Base-by-base conservation (phyloP, 2,329 filamentous ascomycete species). In the Fusarium graminum region DNA sequence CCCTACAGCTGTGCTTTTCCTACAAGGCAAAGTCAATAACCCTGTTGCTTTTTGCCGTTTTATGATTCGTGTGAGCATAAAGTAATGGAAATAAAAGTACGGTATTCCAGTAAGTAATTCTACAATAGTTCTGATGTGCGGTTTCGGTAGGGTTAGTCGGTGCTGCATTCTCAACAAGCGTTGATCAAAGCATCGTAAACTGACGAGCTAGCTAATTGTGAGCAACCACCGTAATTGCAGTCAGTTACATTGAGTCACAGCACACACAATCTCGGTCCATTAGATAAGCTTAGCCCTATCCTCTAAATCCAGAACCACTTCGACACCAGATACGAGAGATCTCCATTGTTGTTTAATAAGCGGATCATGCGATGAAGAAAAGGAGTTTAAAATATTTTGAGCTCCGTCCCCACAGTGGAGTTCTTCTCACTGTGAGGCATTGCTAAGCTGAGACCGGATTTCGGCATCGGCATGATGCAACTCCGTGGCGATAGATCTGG, bases 271-370 rank as follows among this genome's bases (percentile, higher is more conserved):
- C 49, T 61, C 49, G 56, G 57, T 22, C 28, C 39, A 36, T 47
- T 56, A 22, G 38, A 26, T 43, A 36, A 34, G 32, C 10, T 19
- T 28, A 55, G 22, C 58, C 32, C 36, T 25, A 45, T 46, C 34
- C 3, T 25, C 40, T 7, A 22, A 41, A 22, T 44, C 43, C 50
- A 19, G 19, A 63, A 57, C 57, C 43, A 45, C 13, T 13, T 14
- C 34, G n/a, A n/a, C 45, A 55, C 42, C 52, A 63, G 58, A 63
- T 63, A 63, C 51, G 52, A 63, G 22, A 44, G 44, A 58, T 63
- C 59, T 39, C 54, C 59, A 14, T 36, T 63, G 34, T 32, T 57
- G 50, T 26, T 63, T 63, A 44, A 58, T 44, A 45, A 63, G 58
- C 58, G 40, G 44, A 57, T 63, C 51, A 51, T 57, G 43, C 43